Base-by-base conservation (phyloP, 2,329 filamentous ascomycete genomes). In the Sporothrix dimorphospora region DNA sequence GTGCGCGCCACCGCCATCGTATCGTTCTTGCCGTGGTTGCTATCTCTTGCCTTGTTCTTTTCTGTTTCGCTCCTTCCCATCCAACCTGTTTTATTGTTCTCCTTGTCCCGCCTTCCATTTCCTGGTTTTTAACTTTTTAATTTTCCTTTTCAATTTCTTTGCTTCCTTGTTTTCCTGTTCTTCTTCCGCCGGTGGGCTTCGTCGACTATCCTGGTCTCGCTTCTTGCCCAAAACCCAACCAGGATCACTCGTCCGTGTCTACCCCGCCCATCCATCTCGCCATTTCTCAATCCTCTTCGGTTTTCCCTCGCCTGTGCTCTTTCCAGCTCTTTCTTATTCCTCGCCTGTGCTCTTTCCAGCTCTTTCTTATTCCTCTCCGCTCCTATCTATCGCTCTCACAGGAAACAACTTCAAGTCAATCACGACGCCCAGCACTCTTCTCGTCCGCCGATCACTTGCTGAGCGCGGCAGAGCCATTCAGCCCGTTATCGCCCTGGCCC, bases 191-290 rank as follows among this genome's bases (percentile, higher is more conserved):
- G 2, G 53, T 34, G n/a, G n/a, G 49, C 34, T 16, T 19, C 59
- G 12, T 65, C n/a, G 21, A 27, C 40, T n/a, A 45, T 45, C 38
- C 63, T 49, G 63, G 63, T 14, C 63, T 66, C 42, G 42, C 42
- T 30, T 49, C 45, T 45, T 24, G 9, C 21, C 8, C 27, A 19
- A 47, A 9, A 47, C 24, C 9, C 42, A 8, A 66, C 42, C 63
- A 66, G 63, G 42, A 66, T 34, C 63, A 21, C n/a, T 45, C 59
- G 38, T 5, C 21, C 27, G 59, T 63, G 19, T 45, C 21, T 45
- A 49, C 63, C 59, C 63, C 63, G 24, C 42, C 21, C 61, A 47
- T 42, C 40, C 40, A 65, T 65, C 40, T 49, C 63, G 42, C 63
- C 42, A 49, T 49, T 45, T n/a, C 63, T 66, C 16, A 38, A 21